phyloP scores from a whole-genome alignment of 441 rosid species.

The Pelargonium cotyledonis region DNA sequence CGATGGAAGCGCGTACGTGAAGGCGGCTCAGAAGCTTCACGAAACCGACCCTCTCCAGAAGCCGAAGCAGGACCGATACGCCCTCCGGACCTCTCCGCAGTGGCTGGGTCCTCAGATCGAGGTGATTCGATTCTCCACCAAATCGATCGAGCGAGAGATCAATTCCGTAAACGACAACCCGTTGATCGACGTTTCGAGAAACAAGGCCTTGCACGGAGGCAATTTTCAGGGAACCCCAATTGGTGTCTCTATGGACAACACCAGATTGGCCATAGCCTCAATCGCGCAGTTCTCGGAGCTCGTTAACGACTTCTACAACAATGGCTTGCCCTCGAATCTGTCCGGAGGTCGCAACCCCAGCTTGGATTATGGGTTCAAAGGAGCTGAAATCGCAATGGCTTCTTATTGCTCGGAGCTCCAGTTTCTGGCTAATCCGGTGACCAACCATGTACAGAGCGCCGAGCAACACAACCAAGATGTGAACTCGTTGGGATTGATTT shows the following conservation, averaged over 20 bases:
- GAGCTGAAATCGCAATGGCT: slow-evolving; percentile 37
- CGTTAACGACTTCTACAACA: slow-evolving; percentile 34
- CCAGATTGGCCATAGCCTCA: slow-evolving; percentile 48
- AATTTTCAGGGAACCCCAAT: slow-evolving; percentile 57
- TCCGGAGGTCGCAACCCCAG: slow-evolving; percentile 35
- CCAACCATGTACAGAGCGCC: slow-evolving; percentile 55
- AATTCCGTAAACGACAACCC: slow-evolving; percentile 49
- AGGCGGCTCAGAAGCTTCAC: slow-evolving; percentile 33
- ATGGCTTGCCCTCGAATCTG: slow-evolving; percentile 36
- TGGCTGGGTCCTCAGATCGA: slow-evolving; percentile 56
- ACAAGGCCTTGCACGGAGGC: slow-evolving; percentile 34
- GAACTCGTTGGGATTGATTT: slow-evolving; percentile 35
- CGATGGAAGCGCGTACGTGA: slow-evolving; percentile 42
- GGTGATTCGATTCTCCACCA: slow-evolving; percentile 41
- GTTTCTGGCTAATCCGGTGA: slow-evolving; percentile 51
- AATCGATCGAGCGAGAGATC: slow-evolving; percentile 51
- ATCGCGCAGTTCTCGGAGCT: slow-evolving; percentile 44
- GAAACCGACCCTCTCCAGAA: slow-evolving; percentile 45
- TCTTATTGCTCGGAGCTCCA: slow-evolving; percentile 54
- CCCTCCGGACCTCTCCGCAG: slow-evolving; percentile 49
- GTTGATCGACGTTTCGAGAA: slow-evolving; percentile 32
- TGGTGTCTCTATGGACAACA: slow-evolving; percentile 57
- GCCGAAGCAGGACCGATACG: slow-evolving; percentile 53
- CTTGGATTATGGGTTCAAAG: slow-evolving; percentile 37
- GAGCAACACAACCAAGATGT: slow-evolving; percentile 65